These are phyloP conservation scores for barley (Hordeum vulgare) DNA, from an alignment of 176 grass and related monocot species.

Conservation along the genomic window MorexV3_pseudomolecules_assembly NC_058524.1:129413076-129413575, in stretches of 20 bases:
- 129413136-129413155: constrained; percentile 30
- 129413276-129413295: constrained; percentile 10
- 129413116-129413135: constrained; percentile 38
- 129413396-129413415: neutral
- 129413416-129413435: neutral
- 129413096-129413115: constrained; percentile 20
- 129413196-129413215: constrained; percentile 19
- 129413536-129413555: neutral
- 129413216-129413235: neutral
- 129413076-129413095: neutral
- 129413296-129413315: constrained; percentile 1
- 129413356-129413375: neutral
- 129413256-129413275: constrained; percentile 5
- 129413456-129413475: neutral
- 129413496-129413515: neutral
- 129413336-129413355: neutral
- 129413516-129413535: neutral
- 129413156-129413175: constrained; percentile 28
- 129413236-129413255: neutral
- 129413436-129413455: too few species aligned
- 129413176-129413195: neutral
- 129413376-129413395: neutral
- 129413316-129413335: constrained; percentile 14
- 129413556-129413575: neutral
- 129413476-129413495: neutral